Evolutionary conservation across 225 moss, liverwort and hornwort species (phyloP), one percentile per base, ranked within the genome.

Genomic region (Pleurozium schreberi): DNA sequence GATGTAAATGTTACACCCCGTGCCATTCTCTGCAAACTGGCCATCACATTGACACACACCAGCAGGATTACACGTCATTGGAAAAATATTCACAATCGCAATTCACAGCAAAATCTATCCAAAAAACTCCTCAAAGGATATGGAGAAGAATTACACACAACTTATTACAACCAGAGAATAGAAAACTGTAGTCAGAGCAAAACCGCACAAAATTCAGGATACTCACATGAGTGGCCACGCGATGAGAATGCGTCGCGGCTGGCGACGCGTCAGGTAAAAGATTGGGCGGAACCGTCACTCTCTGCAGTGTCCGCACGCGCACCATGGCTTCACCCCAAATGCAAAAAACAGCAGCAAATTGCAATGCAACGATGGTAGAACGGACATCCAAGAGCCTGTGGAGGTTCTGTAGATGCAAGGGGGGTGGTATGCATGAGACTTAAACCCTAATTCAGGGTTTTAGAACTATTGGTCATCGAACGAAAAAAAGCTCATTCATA

Each of bases 21-120:
- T 87, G 70, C 95, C 94, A 93, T 96, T 86, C 27, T 93, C 95
- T 70, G 93, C 93, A 91, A 96, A 92, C 96, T 96, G 87, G 55
- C 42, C 90, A 85, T 59, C 90, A 87, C 81, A 89, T 70, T 25
- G 85, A 58, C 87, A 87, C 18, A 87, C 82, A 83, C 86, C 47
- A 71, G 22, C 45, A 64, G 67, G 38, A 74, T 84, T 53, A 80
- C 65, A 87, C 33, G 8, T 14, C 63, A 30, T 20, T 43, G 18
- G 11, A 60, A 84, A 86, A 49, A 64, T 15, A 80, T 30, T n/a
- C 45, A 85, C 34, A 84, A 80, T 81, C 70, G 81, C 76, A 64
- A 59, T 58, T 64, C 73, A 42, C 49, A 85, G 61, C 85, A 28
- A 19, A 62, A 78, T 62, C 28, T 57, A 77, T 91, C 53, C 59